Base-by-base conservation (phyloP, 805 yeast species). In the Pichia insulana region DNA sequence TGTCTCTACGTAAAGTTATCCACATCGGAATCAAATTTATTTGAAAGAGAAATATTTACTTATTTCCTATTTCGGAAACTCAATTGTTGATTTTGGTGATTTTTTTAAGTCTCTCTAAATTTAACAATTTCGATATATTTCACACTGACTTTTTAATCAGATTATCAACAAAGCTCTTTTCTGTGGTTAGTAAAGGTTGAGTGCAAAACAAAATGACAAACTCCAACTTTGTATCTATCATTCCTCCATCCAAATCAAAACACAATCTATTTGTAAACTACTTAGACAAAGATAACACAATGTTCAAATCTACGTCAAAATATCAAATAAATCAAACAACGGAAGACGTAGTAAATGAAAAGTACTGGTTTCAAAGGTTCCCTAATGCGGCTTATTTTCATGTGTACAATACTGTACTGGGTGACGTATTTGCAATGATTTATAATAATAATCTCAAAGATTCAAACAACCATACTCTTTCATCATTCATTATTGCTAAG, bases 401-500 rank as follows among this genome's bases (percentile, higher is more conserved):
- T 11, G 83, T 80, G 2, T 44, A 54, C 32, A 86, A 80, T 47
- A 49, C 50, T 7, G 55, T 74, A 8, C 50, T 71, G 2, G 73
- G 75, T 39, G 72, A 73, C 1, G 60, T 69, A 13, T 53, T 77
- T 11, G 65, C 72, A 2, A 65, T 78, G 57, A 68, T 80, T 1
- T 78, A 70, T 51, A 71, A 73, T 47, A 50, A 64, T 2, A 60
- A 78, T 1, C 59, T 63, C 17, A 69, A 68, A 41, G 36, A 39
- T 15, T 30, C 19, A n/a, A 42, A 27, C 25, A 10, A 17, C 4
- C 30, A 35, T 12, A 27, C 39, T 7, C 62, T 78, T n/a, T 69
- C 75, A 42, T 69, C 81, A 3, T 64, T 77, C 3, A 61, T 82
- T 18, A 50, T 83, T 20, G 76, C 83, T 22, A 73, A 71, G 43